A percentile compares a stretch with the other conserved stretches of the same genome.
phyloP scores from a whole-genome alignment of 257 asterid genomes.

The Scutellaria galericulata region DNA sequence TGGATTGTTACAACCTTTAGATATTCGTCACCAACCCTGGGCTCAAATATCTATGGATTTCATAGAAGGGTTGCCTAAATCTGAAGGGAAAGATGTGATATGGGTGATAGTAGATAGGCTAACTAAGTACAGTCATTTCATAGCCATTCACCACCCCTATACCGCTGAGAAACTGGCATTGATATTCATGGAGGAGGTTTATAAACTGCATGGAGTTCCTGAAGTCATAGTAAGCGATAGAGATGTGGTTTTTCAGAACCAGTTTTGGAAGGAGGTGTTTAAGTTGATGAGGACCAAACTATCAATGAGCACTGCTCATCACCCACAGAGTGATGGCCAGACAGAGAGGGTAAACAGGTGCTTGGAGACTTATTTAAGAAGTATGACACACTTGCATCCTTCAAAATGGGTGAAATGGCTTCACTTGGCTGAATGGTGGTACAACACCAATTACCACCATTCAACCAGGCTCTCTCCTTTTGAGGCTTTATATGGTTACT shows the following conservation, averaged over 20 bases:
- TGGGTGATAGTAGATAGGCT: too few species aligned
- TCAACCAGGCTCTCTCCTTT: neutral
- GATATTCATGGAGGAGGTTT: neutral
- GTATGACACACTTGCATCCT: too few species aligned
- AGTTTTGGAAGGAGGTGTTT: too few species aligned
- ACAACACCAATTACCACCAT: neutral
- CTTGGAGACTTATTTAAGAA: too few species aligned
- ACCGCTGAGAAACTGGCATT: neutral
- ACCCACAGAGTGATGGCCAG: too few species aligned
- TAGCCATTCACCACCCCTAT: neutral
- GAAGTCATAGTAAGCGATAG: neutral
- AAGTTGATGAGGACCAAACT: too few species aligned
- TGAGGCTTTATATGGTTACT: neutral
- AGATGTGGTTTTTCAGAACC: neutral
- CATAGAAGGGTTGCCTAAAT: neutral
- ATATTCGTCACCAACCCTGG: neutral
- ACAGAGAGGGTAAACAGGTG: too few species aligned
- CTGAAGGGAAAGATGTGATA: too few species aligned
- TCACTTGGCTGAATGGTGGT: conserved; percentile 4
- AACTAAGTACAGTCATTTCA: neutral
- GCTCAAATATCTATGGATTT: conserved; percentile 14
- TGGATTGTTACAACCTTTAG: neutral
- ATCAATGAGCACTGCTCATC: too few species aligned
- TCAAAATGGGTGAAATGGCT: too few species aligned
- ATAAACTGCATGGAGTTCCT: neutral